Conservation (phyloP, 1,284 basidiomycete species). For the Irpex rosettiformis region DNA sequence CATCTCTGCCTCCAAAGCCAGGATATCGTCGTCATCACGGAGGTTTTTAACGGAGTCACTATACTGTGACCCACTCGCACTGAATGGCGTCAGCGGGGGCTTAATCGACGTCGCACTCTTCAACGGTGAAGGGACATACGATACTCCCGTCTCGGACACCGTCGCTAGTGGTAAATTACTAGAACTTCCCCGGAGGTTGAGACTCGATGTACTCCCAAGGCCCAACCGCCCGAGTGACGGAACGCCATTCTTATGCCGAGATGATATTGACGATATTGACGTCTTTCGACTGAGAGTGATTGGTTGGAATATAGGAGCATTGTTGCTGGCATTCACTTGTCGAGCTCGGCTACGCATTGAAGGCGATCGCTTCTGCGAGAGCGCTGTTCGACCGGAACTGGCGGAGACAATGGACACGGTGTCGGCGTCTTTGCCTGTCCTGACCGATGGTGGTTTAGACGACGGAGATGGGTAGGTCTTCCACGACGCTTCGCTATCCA, state of each 20-base stretch:
- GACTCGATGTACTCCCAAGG: constrained; percentile 42
- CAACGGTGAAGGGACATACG: constrained; percentile 9
- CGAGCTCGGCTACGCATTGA: constrained; percentile 36
- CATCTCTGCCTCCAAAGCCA: constrained; percentile 47
- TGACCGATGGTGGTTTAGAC: constrained; percentile 6
- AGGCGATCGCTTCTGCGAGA: constrained; percentile 35
- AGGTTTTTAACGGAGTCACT: constrained; percentile 3
- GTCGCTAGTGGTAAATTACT: constrained; percentile 47
- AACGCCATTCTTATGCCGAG: constrained; percentile 16
- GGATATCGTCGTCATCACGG: constrained; percentile 28
- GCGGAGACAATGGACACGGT: constrained; percentile 47
- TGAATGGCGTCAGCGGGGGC: background rate
- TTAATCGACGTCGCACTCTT: constrained; percentile 10
- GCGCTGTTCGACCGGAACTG: constrained; percentile 43
- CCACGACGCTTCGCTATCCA: constrained; percentile 9
- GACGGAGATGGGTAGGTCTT: constrained; percentile 17
- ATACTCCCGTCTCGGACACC: constrained; percentile 43
- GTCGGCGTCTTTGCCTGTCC: constrained; percentile 35
- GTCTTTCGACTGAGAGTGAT: constrained; percentile 22
- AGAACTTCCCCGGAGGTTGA: constrained; percentile 41
- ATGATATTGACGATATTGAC: constrained; percentile 12
- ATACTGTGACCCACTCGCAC: constrained; percentile 5
- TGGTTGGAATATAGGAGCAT: constrained; percentile 16
- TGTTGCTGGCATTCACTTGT: constrained; percentile 29
- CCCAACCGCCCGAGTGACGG: constrained; percentile 23